Percentiles rank a stretch among this genome's conserved stretches.
These are phyloP conservation scores for Cyberlindnera subsufficiens DNA, from an alignment of 805 yeast genomes.

Conservation along the genomic window DNA sequence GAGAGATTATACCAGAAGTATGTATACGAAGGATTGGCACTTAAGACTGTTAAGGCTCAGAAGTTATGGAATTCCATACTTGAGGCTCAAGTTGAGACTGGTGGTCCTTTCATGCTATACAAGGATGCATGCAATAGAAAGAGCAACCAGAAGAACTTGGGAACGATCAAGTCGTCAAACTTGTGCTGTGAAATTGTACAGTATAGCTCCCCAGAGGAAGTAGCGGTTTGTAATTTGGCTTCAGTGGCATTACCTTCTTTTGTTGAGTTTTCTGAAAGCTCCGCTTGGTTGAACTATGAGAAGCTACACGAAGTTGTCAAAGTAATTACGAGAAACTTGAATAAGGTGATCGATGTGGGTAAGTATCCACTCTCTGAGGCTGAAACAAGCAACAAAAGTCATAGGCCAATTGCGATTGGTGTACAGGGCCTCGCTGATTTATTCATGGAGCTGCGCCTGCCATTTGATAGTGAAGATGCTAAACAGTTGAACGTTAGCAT, in stretches of 20 bases:
- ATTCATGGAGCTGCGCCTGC: conserved; percentile 69
- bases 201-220: conserved; percentile 84
- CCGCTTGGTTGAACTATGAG: conserved; percentile 45
- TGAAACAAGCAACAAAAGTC: conserved; percentile 61
- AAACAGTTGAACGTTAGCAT: conserved; percentile 68
- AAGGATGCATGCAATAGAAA: conserved; percentile 88
- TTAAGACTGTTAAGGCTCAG: conserved; percentile 75
- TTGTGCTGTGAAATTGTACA: conserved; percentile 93
- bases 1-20: conserved; percentile 64
- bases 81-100: conserved; percentile 94
- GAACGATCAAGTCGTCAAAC: conserved; percentile 89
- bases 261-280: conserved; percentile 45
- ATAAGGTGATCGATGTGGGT: conserved; percentile 77
- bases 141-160: conserved; percentile 88
- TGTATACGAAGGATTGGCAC: conserved; percentile 64
- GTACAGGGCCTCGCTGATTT: conserved; percentile 94
- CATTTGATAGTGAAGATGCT: conserved; percentile 81
- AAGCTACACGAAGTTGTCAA: conserved; percentile 72
- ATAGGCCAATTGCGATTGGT: conserved; percentile 92
- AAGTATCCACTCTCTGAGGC: conserved; percentile 79
- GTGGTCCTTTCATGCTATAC: conserved; percentile 91
- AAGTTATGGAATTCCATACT: conserved; percentile 86
- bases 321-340: conserved; percentile 69
- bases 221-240: conserved; percentile 93
- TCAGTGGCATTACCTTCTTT: conserved; percentile 86